Conservation (phyloP, 1,284 basidiomycete genomes). For the Boletus subluridellus region DNA sequence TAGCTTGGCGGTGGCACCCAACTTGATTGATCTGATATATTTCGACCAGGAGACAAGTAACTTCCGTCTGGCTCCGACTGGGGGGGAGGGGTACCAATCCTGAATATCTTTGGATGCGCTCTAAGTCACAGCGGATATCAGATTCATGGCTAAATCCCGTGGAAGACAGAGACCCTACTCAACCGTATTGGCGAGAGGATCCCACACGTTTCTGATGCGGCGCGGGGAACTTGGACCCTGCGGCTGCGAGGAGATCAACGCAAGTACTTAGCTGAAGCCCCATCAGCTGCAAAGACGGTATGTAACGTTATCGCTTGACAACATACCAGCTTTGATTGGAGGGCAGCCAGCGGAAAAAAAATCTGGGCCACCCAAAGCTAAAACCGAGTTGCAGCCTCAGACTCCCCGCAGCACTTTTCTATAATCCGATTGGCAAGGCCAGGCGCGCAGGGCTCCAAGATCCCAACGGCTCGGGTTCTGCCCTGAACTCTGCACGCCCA, state of each 20-base stretch:
- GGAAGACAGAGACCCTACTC: background rate
- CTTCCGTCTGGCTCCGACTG: background rate
- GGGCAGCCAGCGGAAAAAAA: no score
- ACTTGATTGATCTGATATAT: background rate
- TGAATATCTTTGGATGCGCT: background rate
- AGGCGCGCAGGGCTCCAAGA: background rate
- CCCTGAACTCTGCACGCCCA: background rate
- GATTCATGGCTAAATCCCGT: background rate
- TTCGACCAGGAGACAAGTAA: background rate
- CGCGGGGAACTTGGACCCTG: background rate
- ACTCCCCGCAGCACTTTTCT: background rate
- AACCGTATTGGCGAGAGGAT: background rate
- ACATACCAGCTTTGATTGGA: background rate
- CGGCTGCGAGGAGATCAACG: background rate
- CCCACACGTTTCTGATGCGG: background rate
- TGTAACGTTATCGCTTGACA: background rate
- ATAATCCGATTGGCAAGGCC: background rate
- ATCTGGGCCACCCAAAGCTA: no score
- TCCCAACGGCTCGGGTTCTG: background rate
- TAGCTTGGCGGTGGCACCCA: background rate
- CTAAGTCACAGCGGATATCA: background rate
- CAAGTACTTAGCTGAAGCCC: background rate
- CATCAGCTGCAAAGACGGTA: background rate
- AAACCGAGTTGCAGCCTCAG: no score
- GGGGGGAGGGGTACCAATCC: background rate